Evolutionary conservation across 441 rosid genomes (phyloP).

Genomic region (Jatropha podagrica): DNA sequence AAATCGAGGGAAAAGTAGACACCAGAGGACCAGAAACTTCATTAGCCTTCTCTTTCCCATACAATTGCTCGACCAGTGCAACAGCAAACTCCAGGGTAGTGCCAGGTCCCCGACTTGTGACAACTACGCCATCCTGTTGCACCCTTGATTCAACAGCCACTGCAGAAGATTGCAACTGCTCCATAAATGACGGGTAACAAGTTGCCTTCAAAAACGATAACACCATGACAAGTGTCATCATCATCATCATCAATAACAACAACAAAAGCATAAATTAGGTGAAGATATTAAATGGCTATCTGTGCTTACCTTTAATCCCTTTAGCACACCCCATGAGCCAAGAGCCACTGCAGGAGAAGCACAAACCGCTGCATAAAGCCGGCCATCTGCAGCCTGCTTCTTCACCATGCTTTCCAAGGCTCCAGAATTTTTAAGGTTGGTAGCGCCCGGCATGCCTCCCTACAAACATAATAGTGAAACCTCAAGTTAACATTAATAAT

Average conservation of each 20-base stretch:
- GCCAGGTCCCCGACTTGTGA: constrained; percentile 94
- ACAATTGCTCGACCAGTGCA: constrained; percentile 67
- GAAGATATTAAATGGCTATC: neutral
- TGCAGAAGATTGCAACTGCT: constrained; percentile 66
- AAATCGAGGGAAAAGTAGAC: constrained; percentile 14
- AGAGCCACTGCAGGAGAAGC: constrained; percentile 90
- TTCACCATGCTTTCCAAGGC: constrained; percentile 62
- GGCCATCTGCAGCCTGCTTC: constrained; percentile 76
- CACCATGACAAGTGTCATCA: neutral
- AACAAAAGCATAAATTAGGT: neutral
- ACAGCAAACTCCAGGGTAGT: constrained; percentile 89
- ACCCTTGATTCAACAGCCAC: constrained; percentile 80
- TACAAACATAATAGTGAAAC: constrained; percentile 15
- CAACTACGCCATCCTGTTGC: constrained; percentile 65
- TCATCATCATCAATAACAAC: neutral
- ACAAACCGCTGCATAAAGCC: constrained; percentile 81
- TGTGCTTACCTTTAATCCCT: constrained; percentile 63
- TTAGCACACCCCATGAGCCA: constrained; percentile 84
- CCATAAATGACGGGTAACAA: constrained; percentile 81
- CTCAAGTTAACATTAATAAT: neutral
- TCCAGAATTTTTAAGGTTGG: constrained; percentile 64
- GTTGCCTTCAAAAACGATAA: constrained; percentile 56
- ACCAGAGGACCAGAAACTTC: constrained; percentile 73
- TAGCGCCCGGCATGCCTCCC: constrained; percentile 95
- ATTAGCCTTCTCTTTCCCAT: constrained; percentile 71